These are phyloP conservation scores for Mycena galopus DNA, from an alignment of 768 basidiomycete genomes.

Conservation along the genomic window DNA sequence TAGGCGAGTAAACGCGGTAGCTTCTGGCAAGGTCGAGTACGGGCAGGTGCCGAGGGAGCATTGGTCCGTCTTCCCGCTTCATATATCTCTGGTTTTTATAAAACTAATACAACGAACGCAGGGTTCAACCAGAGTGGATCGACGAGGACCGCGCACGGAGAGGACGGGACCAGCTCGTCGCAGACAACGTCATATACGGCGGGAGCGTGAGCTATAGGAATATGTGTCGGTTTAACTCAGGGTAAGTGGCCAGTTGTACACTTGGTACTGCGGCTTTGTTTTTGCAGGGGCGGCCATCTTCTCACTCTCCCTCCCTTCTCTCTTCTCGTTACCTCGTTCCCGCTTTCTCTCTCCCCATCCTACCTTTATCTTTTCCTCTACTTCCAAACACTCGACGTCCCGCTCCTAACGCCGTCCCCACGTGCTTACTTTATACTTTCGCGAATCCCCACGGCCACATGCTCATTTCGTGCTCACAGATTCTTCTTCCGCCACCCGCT, in stretches of 20 bases:
- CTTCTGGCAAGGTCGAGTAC: constrained; percentile 54
- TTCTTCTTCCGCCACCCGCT: constrained; percentile 82
- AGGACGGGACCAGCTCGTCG: constrained; percentile 71
- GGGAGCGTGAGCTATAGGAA: constrained; percentile 65
- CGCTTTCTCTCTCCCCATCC: too few species aligned
- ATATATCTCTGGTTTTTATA: too few species aligned
- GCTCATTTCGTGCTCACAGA: too few species aligned
- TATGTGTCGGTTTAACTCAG: constrained; percentile 82
- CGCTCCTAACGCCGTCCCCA: too few species aligned
- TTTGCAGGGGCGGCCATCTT: too few species aligned
- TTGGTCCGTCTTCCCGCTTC: constrained; percentile 69
- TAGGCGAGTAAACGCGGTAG: constrained; percentile 49
- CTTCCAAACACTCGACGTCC: too few species aligned
- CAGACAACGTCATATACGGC: constrained; percentile 58
- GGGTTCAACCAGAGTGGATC: constrained; percentile 75
- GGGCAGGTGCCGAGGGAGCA: constrained; percentile 74
- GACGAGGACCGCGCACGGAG: constrained; percentile 75
- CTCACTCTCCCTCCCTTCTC: too few species aligned
- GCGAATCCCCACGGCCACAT: too few species aligned
- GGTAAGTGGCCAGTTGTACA: too few species aligned
- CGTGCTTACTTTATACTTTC: too few species aligned
- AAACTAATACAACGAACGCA: not conserved
- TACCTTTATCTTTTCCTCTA: not conserved
- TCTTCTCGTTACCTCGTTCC: too few species aligned
- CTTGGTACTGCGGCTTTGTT: too few species aligned